These are phyloP conservation scores for Punica granatum DNA, from an alignment of 345 rosid genomes.

Conservation along the genomic window DNA sequence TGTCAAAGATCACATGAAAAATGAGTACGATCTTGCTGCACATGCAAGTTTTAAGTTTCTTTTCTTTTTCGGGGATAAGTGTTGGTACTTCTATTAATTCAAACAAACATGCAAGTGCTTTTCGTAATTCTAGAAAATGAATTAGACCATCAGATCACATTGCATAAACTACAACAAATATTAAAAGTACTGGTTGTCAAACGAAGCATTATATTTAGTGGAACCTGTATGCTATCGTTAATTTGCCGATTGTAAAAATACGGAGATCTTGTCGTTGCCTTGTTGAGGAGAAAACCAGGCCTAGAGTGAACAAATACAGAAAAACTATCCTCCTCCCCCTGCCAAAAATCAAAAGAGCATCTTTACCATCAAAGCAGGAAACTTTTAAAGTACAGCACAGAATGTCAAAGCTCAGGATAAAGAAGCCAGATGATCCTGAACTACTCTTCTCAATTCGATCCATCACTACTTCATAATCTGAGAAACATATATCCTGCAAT, in stretches of 20 bases:
- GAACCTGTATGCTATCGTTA: conserved; percentile 84
- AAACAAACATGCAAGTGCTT: not conserved
- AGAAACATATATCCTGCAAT: not conserved
- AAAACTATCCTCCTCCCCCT: conserved; percentile 72
- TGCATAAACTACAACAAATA: not conserved
- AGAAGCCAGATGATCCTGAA: not conserved
- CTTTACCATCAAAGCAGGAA: not conserved
- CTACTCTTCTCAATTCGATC: no score
- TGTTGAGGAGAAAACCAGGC: conserved; percentile 80
- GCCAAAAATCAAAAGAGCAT: conserved; percentile 20
- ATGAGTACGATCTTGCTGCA: not conserved
- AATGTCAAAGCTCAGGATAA: not conserved
- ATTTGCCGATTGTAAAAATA: conserved; percentile 75
- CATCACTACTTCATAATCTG: not conserved
- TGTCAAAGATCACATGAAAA: conserved; percentile 20
- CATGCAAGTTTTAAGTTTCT: no score
- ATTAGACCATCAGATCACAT: not conserved
- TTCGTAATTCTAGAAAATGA: not conserved
- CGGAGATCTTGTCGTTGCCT: conserved; percentile 71
- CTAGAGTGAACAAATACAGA: conserved; percentile 88
- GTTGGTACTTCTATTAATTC: no score
- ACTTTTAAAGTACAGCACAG: not conserved
- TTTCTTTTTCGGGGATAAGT: no score
- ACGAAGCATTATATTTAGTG: not conserved
- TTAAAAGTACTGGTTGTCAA: not conserved